phyloP scores from a whole-genome alignment of 768 basidiomycete species.

The Tremella mesenterica region DNA sequence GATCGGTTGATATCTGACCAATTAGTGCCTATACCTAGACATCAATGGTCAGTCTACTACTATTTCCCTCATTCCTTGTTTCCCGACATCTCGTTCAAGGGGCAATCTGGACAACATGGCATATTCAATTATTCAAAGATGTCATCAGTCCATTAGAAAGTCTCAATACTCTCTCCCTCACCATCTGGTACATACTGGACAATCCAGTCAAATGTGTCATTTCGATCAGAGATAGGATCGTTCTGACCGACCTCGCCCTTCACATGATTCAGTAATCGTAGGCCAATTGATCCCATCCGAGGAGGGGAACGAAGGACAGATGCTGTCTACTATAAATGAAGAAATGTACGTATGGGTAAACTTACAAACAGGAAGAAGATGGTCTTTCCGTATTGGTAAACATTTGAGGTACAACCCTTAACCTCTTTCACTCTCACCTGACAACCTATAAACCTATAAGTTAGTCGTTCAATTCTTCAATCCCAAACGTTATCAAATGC shows the following conservation, averaged over 20 bases:
- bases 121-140: not conserved
- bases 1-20: not conserved
- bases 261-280: too few relatives aligned
- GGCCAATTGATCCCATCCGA: too few relatives aligned
- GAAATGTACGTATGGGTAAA: not conserved
- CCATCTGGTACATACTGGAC: not conserved
- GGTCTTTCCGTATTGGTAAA: constrained; percentile 25
- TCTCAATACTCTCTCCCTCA: not conserved
- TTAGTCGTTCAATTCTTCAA: not conserved
- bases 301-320: too few relatives aligned
- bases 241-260: too few relatives aligned
- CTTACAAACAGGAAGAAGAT: constrained; percentile 17
- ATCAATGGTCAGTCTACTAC: constrained; percentile 20
- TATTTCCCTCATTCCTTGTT: not conserved
- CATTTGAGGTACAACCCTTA: constrained; percentile 22
- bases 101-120: too few relatives aligned
- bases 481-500: not conserved
- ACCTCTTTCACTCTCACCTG: not conserved
- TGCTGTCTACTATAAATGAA: too few relatives aligned
- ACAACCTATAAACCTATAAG: not conserved
- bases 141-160: not conserved
- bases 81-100: too few relatives aligned
- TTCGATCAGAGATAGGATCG: too few relatives aligned
- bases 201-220: too few relatives aligned
- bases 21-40: constrained; percentile 26